Percentiles rank a stretch among this genome's conserved stretches.
Conservation (phyloP, 1,284 basidiomycete genomes). For the Ceratobasidium sp. region DNA sequence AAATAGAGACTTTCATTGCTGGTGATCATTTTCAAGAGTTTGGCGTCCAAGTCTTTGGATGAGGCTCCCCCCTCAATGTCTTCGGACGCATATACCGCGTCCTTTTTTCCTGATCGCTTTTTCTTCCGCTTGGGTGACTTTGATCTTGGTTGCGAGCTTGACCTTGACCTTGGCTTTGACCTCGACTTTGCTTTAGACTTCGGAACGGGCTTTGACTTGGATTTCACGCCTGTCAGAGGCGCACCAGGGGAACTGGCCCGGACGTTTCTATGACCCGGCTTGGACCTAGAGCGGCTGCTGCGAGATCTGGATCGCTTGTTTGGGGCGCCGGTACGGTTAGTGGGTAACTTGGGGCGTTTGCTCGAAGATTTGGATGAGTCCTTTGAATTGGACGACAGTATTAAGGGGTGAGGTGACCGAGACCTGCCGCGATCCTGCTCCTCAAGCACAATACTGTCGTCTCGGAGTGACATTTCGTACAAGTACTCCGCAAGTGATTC, state of each 20-base stretch:
- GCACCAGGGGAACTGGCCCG: not conserved
- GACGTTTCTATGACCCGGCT: not conserved
- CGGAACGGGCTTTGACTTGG: not conserved
- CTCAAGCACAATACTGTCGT: not conserved
- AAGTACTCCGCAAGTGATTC: not conserved
- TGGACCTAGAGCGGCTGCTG: not conserved
- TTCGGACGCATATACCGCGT: not conserved
- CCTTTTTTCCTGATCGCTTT: not conserved
- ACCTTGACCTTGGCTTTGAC: not conserved
- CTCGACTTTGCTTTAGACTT: slow-evolving; percentile 17
- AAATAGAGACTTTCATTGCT: slow-evolving; percentile 57
- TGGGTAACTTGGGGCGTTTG: not conserved
- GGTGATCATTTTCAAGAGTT: slow-evolving; percentile 55
- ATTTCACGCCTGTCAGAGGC: not conserved
- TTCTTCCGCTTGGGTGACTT: slow-evolving; percentile 10
- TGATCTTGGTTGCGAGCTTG: not conserved
- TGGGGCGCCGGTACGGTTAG: not conserved
- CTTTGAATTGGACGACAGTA: not conserved
- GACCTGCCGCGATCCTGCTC: not conserved
- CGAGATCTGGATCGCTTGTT: slow-evolving; percentile 1
- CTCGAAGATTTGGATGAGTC: not conserved
- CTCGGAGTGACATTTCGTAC: slow-evolving; percentile 3
- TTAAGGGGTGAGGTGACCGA: not conserved
- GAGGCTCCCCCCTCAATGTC: slow-evolving; percentile 47
- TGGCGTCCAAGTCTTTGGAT: slow-evolving; percentile 49